Percentiles rank a stretch among this genome's conserved stretches.
These are phyloP conservation scores for Arachnopeziza araneosa DNA, from an alignment of 2,329 filamentous ascomycete species.

Conservation along the genomic window DNA sequence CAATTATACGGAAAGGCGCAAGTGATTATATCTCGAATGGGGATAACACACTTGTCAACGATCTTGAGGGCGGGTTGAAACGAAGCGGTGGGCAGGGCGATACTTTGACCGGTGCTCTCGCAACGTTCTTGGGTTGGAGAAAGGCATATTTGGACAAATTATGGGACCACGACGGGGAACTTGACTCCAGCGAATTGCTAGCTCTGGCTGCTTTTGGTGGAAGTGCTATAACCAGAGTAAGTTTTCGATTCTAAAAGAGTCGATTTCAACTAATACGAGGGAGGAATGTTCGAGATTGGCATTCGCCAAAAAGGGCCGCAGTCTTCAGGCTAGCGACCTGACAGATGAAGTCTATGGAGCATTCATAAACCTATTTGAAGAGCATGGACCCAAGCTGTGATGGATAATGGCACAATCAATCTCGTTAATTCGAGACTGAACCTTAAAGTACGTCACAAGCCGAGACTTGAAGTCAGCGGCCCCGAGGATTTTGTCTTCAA, in stretches of 20 bases:
- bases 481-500: not conserved
- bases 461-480: not conserved
- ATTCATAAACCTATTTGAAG: slow-evolving; percentile 76
- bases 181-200: slow-evolving; percentile 56
- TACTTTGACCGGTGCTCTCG: slow-evolving; percentile 84
- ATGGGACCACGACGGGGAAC: slow-evolving; percentile 59
- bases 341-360: slow-evolving; percentile 83
- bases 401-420: not conserved
- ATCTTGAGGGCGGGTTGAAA: slow-evolving; percentile 78
- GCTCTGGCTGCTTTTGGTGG: slow-evolving; percentile 81
- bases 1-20: slow-evolving; percentile 82
- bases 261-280: slow-evolving; percentile 13
- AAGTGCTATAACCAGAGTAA: slow-evolving; percentile 75
- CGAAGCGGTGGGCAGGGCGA: slow-evolving; percentile 92
- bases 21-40: slow-evolving; percentile 83
- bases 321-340: slow-evolving; percentile 86
- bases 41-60: slow-evolving; percentile 65
- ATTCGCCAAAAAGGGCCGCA: slow-evolving; percentile 78
- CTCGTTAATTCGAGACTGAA: not conserved
- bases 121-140: slow-evolving; percentile 83
- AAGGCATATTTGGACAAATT: slow-evolving; percentile 78
- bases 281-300: slow-evolving; percentile 80
- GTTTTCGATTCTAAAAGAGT: slow-evolving; percentile 28
- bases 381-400: slow-evolving; percentile 22
- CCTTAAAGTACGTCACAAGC: not conserved